These are phyloP conservation scores for Acephala macrosclerotiorum DNA, from an alignment of 2,329 filamentous ascomycete species.

Conservation along the genomic window DNA sequence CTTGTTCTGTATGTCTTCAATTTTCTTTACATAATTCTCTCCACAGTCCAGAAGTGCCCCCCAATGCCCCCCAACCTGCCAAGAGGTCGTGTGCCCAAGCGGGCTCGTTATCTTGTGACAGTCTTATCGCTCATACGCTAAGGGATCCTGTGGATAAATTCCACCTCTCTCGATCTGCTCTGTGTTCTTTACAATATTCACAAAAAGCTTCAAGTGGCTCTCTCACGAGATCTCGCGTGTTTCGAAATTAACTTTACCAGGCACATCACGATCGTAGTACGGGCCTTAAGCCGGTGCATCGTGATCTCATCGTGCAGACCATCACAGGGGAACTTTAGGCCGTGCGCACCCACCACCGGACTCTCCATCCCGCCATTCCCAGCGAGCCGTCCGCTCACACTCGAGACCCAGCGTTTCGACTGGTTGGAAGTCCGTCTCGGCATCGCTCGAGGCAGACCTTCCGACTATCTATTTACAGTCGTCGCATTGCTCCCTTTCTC, in stretches of 20 bases:
- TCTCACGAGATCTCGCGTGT: not conserved
- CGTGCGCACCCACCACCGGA: constrained; percentile 6
- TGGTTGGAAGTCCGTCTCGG: constrained; percentile 48
- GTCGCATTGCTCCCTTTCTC: constrained; percentile 44
- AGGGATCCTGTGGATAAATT: not conserved
- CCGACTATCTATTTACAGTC: constrained; percentile 42
- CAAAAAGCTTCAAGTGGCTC: not conserved
- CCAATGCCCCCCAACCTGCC: not conserved
- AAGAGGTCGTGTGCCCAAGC: constrained; percentile 6
- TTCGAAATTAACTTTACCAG: not conserved
- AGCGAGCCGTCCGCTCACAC: not conserved
- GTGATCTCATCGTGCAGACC: constrained; percentile 19
- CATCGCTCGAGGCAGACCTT: constrained; percentile 47
- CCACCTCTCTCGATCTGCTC: not conserved
- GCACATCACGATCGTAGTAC: not conserved
- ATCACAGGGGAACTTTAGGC: not conserved
- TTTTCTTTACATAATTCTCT: not conserved
- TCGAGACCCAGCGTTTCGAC: not conserved
- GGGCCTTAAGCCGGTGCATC: constrained; percentile 5
- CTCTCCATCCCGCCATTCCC: not conserved
- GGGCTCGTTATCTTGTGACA: not conserved
- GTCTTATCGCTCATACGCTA: not conserved
- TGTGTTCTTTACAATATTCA: not conserved
- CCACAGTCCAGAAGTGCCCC: too few relatives aligned
- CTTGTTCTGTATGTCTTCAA: not conserved